Conservation (phyloP, 2,329 filamentous ascomycete genomes). For the Fusarium robinianum region DNA sequence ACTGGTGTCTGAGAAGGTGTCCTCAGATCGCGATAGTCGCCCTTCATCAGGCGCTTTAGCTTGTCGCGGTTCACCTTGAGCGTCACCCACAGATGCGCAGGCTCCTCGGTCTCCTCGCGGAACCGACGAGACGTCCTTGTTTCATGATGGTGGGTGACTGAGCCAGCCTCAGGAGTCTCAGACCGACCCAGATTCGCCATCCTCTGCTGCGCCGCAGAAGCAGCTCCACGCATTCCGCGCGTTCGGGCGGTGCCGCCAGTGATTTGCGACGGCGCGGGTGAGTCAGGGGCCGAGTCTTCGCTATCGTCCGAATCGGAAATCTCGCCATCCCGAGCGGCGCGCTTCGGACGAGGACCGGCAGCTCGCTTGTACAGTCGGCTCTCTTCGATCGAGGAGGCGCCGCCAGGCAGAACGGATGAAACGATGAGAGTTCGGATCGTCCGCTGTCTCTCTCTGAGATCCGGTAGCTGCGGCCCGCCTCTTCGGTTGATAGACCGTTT, state of each 20-base stretch:
- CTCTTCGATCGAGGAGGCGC: conserved; percentile 77
- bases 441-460: conserved; percentile 90
- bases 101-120: conserved; percentile 81
- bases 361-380: conserved; percentile 85
- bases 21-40: conserved; percentile 50
- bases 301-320: conserved; percentile 88
- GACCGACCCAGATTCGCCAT: conserved; percentile 84
- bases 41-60: conserved; percentile 67
- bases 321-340: conserved; percentile 65
- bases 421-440: conserved; percentile 93
- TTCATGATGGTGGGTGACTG: conserved; percentile 68
- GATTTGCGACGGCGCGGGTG: conserved; percentile 76
- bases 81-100: conserved; percentile 71
- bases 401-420: conserved; percentile 88
- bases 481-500: conserved; percentile 94
- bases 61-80: conserved; percentile 75
- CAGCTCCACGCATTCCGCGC: conserved; percentile 85
- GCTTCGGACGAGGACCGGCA: conserved; percentile 62
- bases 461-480: conserved; percentile 90
- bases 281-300: conserved; percentile 84
- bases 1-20: conserved; percentile 44
- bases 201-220: conserved; percentile 81
- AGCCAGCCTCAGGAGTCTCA: conserved; percentile 80
- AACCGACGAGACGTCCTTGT: conserved; percentile 67
- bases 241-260: conserved; percentile 80